Percentiles rank a stretch among this genome's conserved stretches.
Conservation (phyloP, 2,329 filamentous ascomycete species). For the Diaporthe destruens region DNA sequence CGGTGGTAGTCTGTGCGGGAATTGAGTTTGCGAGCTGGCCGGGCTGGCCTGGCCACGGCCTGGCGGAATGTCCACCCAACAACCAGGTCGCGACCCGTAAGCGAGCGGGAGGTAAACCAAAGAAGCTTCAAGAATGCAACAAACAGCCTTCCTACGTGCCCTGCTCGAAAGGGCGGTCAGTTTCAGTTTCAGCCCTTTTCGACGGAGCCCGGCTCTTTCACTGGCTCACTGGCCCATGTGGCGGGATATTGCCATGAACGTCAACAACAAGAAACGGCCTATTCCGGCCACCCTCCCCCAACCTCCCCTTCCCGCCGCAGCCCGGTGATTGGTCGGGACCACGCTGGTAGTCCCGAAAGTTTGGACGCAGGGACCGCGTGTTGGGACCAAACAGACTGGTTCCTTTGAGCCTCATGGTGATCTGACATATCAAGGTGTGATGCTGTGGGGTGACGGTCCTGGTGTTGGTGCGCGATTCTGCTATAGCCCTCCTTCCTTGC, state of each 20-base stretch:
- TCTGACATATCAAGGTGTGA: conserved; percentile 19
- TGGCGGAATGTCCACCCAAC: conserved; percentile 26
- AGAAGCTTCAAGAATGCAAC: conserved; percentile 30
- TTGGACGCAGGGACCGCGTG: conserved; percentile 27
- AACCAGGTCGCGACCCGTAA: conserved; percentile 27
- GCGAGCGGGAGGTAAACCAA: conserved; percentile 31
- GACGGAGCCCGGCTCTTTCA: conserved; percentile 3
- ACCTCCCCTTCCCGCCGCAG: background rate
- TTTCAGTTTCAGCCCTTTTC: conserved; percentile 31
- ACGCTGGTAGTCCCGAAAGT: conserved; percentile 29
- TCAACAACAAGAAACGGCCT: conserved; percentile 9
- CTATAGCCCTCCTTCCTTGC: conserved; percentile 23
- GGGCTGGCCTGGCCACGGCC: background rate
- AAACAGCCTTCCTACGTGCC: conserved; percentile 25
- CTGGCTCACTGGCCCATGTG: conserved; percentile 10
- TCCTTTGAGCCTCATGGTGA: conserved; percentile 37
- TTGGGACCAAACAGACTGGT: conserved; percentile 29
- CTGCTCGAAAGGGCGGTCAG: conserved; percentile 23
- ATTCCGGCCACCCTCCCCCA: conserved; percentile 6
- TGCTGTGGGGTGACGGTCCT: conserved; percentile 8
- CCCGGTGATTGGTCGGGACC: conserved; percentile 11
- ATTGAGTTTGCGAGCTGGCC: conserved; percentile 30
- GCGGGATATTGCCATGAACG: conserved; percentile 29
- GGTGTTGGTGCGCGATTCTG: background rate
- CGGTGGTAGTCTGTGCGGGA: conserved; percentile 31